phyloP scores from a whole-genome alignment of 192 early-diverging fungal species.

The Podila minutissima region DNA sequence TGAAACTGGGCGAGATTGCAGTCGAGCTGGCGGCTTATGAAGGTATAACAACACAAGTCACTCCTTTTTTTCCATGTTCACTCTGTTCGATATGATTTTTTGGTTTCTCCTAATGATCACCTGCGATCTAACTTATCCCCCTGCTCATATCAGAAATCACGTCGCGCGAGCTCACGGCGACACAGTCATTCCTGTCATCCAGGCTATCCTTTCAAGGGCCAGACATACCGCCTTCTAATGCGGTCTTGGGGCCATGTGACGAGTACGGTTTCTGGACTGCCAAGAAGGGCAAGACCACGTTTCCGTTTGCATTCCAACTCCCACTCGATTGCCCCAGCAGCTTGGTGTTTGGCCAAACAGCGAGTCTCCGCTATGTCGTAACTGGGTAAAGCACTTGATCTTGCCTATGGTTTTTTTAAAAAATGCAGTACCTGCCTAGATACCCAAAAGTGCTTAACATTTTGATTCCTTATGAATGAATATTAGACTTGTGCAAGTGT shows the following conservation, averaged over 20 bases:
- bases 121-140: conserved; percentile 38
- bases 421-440: not conserved
- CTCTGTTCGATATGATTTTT: not conserved
- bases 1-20: conserved; percentile 71
- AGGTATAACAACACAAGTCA: conserved; percentile 43
- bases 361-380: conserved; percentile 65
- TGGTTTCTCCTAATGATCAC: not conserved
- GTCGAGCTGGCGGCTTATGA: conserved; percentile 69
- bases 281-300: conserved; percentile 72
- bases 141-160: conserved; percentile 52
- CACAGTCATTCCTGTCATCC: conserved; percentile 63
- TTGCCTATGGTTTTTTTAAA: not conserved
- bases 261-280: conserved; percentile 65
- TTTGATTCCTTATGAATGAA: not conserved
- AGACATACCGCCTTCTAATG: conserved; percentile 63
- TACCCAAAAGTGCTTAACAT: not conserved
- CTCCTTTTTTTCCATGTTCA: too few species aligned
- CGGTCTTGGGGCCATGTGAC: conserved; percentile 62
- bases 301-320: conserved; percentile 71
- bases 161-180: conserved; percentile 52
- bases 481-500: conserved; percentile 60
- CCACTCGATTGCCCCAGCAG: conserved; percentile 69
- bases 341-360: conserved; percentile 56
- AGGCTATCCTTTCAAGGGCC: conserved; percentile 67
- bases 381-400: conserved; percentile 57